Base-by-base conservation (phyloP, 2,329 filamentous ascomycete species). In the Sporothrix pseudoabietina region DNA sequence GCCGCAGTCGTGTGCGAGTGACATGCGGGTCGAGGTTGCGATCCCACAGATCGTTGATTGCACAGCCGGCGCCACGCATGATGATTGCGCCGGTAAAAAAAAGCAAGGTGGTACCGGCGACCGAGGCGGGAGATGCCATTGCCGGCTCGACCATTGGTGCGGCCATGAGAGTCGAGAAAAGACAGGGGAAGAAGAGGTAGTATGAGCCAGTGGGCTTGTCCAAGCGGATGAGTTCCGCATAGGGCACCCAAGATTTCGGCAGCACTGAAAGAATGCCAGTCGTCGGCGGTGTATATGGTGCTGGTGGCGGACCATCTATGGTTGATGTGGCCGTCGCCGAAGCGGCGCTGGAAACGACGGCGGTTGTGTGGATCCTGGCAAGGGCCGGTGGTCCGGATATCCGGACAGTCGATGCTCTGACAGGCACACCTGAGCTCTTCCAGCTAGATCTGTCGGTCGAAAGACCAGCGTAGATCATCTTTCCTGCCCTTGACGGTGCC, bases 21-120 rank as follows among this genome's bases (percentile, higher is more conserved):
- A 97, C 94, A 75, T 94, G 88, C 7, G 92, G 91, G 81, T 97
- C 94, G 19, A 97, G 89, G 77, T 96, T 92, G 72, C 93, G 89
- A 81, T 97, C 94, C 92, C 93, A 94, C 69, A 97, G 88, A 80
- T 97, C 94, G 80, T 97, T 97, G 82, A 97, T 94, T 22, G 92
- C 92, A 81, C 94, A 97, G 70, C 93, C 93, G 26, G 93, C 93
- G 68, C 94, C 92, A 75, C 94, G 91, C 92, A 97, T 96, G 76
- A 97, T 87, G 61, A 97, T 80, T 3, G 93, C 92, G 69, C 93
- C 94, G 1, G 89, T 85, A 78, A 92, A 88, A 82, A 97, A 96
- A 66, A 96, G 87, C 1, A 87, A 79, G 0, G 87, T 87, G 0
- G 91, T 94, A 68, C 88, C 86, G 41, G 91, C 76, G 22, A 93